These are phyloP conservation scores for Pigoraptor vietnamica DNA, from an alignment of 78 protist genomes.

Conservation along the genomic window DNA sequence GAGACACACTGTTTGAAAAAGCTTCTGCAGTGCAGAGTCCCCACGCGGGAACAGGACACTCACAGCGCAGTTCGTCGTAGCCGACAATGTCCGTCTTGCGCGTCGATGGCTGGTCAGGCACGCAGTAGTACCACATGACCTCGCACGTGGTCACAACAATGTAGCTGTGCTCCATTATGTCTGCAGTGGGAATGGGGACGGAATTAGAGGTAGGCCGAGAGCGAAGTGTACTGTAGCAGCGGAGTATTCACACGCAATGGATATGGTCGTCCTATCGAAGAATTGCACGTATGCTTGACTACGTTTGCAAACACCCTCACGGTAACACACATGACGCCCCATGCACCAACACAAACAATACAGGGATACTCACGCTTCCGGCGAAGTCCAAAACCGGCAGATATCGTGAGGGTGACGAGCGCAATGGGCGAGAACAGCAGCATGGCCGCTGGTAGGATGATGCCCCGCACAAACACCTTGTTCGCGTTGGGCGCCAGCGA, in stretches of 20 bases:
- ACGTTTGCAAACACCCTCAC: no score
- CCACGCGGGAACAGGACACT: not conserved
- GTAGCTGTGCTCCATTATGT: not conserved
- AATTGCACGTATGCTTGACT: no score
- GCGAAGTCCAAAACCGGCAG: not conserved
- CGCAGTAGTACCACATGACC: not conserved
- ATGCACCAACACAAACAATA: no score
- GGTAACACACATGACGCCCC: no score
- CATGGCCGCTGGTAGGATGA: not conserved
- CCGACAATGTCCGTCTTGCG: not conserved
- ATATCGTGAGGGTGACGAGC: not conserved
- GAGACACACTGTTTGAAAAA: no score
- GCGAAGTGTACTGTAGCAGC: not conserved
- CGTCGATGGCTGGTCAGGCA: not conserved
- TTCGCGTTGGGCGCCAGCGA: not conserved
- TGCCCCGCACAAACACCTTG: not conserved
- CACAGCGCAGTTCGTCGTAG: not conserved
- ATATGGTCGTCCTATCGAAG: no score
- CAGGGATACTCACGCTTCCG: not conserved
- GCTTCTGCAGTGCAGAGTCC: no score
- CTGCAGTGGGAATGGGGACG: not conserved
- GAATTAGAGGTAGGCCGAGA: not conserved
- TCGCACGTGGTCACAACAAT: not conserved
- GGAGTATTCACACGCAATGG: no score
- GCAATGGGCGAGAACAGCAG: not conserved